Evolutionary conservation across 148 eudicot genomes (phyloP), one percentile per base, ranked within the genome.

Genomic region (Silene uniflora): DNA sequence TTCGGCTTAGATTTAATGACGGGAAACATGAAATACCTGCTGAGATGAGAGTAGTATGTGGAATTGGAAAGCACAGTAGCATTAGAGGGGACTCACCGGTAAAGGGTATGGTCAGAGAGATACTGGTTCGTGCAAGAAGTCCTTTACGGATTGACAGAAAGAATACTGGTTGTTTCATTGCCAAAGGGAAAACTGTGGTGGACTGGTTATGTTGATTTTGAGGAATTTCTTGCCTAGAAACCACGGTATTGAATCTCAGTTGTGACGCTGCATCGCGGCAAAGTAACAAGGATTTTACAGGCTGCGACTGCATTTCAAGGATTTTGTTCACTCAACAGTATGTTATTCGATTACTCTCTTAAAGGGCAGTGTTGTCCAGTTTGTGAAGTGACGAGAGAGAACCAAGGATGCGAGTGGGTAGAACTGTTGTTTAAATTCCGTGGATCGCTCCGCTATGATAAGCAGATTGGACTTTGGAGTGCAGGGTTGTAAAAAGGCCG

Each of bases 101-200:
- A 44, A 93, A 87, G 80, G 79, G 67, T 61, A 71, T 91, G 81
- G 85, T 88, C 18, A 90, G 83, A 78, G 89, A 86, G 86, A 77
- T 91, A 76, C 75, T 90, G 82, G 19, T 80, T 67, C 82, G 83
- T 73, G 82, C 81, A 65, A 66, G 79, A 67, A 87, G 95, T 75
- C 97, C 95, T 0, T 67, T 91, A 76, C 88, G 86, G 79, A 86
- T 91, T 59, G 95, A 93, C 75, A 67, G 97, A 74, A 88, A 83
- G 80, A 93, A 93, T 62, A 81, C 69, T 27, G 93, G 97, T 27
- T 91, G 98, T 82, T 90, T 91, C 73, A 73, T 90, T 76, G 95
- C 84, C 63, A 89, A 93, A 83, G 95, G 98, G 18, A 86, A 72
- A 60, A 76, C 49, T 67, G 85, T 89, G 29, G 88, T 73, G 76